phyloP scores from a whole-genome alignment of 2,329 filamentous ascomycete species.

The Grosmannia huntii region DNA sequence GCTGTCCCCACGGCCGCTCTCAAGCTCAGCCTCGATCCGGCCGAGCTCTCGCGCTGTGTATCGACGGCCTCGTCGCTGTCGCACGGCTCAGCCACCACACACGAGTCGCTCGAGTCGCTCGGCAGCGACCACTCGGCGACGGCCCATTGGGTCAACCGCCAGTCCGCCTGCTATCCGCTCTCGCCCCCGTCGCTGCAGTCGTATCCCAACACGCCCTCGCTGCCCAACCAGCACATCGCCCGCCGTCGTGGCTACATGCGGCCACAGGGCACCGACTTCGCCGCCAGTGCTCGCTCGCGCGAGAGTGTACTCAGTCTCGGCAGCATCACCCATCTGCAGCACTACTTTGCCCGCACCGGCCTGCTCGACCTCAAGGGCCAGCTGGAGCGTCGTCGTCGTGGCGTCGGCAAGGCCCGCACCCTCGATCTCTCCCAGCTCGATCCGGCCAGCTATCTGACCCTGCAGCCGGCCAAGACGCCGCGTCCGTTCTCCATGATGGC shows the following conservation, averaged over 20 bases:
- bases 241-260: conserved; percentile 74
- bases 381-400: conserved; percentile 49
- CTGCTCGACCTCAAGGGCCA: conserved; percentile 86
- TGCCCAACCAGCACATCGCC: conserved; percentile 12
- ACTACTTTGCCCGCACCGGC: conserved; percentile 94
- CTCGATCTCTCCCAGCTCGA: conserved; percentile 45
- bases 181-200: not conserved
- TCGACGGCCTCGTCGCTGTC: conserved; percentile 51
- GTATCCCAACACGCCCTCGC: not conserved
- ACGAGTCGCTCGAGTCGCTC: conserved; percentile 37
- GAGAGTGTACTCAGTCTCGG: conserved; percentile 95
- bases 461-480: not conserved
- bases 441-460: conserved; percentile 12
- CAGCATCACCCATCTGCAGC: conserved; percentile 93
- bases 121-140: conserved; percentile 30
- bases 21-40: conserved; percentile 23
- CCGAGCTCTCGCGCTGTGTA: conserved; percentile 48
- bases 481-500: not conserved
- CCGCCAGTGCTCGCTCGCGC: conserved; percentile 74
- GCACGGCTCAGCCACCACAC: conserved; percentile 35
- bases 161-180: conserved; percentile 45
- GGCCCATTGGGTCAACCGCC: conserved; percentile 34
- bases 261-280: conserved; percentile 78
- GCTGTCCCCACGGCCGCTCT: conserved; percentile 49
- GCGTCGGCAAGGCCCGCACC: conserved; percentile 37